Base-by-base conservation (phyloP, 306 rosid species). In the Hippophae rhamnoides region DNA sequence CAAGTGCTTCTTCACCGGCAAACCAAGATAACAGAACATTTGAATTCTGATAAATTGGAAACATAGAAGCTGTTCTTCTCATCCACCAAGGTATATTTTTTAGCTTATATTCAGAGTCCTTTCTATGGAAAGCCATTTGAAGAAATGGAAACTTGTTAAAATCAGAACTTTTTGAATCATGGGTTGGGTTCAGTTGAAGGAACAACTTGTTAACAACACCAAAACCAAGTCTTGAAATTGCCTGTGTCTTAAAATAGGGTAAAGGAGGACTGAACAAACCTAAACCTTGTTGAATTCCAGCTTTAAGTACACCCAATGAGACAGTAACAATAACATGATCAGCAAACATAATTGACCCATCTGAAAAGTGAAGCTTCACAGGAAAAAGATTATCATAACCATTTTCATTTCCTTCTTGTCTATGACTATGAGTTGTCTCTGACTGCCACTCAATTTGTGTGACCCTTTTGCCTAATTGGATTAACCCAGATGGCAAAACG, bases 141-240 rank as follows among this genome's bases (percentile, higher is more conserved):
- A 88, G 56, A 59, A 56, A 74, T 0, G 96, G 93, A 13, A 86
- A 85, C 58, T 77, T 78, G 41, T 56, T 61, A 57, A 47, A 57
- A 25, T 69, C 69, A 13, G 69, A 62, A 56, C 59, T 47, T 57
- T 77, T 58, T 52, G 26, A 47, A 43, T 44, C 61, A 54, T 52
- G 44, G 47, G 27, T 58, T 7, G 78, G 73, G 67, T 72, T 74
- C 73, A 88, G 71, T 78, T 81, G 87, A 77, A 88, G 68, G 74
- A 92, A 92, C 63, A 92, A 41, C 85, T 92, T 92, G 80, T 92
- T 88, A 23, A 92, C 99, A 72, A 88, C 85, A n/a, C 99, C 96
- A 77, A 83, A 92, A 41, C 99, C 99, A 46, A 92, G 90, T 82
- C 96, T 79, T 57, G 87, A 80, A 64, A 92, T 92, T 25, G 96